Evolutionary conservation across 306 rosid genomes (phyloP).

Genomic region (Dryas drummondii): DNA sequence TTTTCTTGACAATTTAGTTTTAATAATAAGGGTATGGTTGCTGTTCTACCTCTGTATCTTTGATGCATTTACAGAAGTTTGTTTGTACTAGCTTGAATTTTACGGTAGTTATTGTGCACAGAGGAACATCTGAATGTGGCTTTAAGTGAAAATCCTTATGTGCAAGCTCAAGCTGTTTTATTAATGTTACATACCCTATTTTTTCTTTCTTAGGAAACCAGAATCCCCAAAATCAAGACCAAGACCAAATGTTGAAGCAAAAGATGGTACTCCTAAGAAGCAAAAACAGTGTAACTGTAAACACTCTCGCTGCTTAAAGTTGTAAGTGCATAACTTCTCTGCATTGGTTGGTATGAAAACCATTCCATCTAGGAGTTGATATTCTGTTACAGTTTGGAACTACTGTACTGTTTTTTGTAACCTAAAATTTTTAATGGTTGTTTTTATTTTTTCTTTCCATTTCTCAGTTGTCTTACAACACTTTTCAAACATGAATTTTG

Average conservation of each 20-base stretch:
- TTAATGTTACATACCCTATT: constrained; percentile 23
- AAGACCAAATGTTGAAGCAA: constrained; percentile 63
- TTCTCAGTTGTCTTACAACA: neutral
- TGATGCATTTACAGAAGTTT: constrained; percentile 20
- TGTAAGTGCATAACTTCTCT: constrained; percentile 59
- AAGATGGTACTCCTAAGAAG: constrained; percentile 90
- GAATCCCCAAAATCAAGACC: constrained; percentile 88
- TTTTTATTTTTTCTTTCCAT: neutral
- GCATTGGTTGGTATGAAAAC: neutral
- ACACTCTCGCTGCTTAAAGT: constrained; percentile 92
- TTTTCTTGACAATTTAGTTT: neutral
- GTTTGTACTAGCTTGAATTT: constrained; percentile 24
- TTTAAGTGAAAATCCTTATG: constrained; percentile 23
- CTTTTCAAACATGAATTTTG: neutral
- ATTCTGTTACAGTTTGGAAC: neutral
- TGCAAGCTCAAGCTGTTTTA: constrained; percentile 24
- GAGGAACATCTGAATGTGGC: constrained; percentile 10
- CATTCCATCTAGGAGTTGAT: constrained; percentile 1
- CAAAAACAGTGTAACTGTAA: constrained; percentile 97
- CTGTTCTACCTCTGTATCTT: constrained; percentile 16
- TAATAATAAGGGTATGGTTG: constrained; percentile 4
- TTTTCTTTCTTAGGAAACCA: constrained; percentile 61
- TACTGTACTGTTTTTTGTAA: neutral
- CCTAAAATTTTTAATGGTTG: neutral
- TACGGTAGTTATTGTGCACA: constrained; percentile 10